Evolutionary conservation across 129 eudicot genomes (phyloP).

Genomic region (Tagetes patula): DNA sequence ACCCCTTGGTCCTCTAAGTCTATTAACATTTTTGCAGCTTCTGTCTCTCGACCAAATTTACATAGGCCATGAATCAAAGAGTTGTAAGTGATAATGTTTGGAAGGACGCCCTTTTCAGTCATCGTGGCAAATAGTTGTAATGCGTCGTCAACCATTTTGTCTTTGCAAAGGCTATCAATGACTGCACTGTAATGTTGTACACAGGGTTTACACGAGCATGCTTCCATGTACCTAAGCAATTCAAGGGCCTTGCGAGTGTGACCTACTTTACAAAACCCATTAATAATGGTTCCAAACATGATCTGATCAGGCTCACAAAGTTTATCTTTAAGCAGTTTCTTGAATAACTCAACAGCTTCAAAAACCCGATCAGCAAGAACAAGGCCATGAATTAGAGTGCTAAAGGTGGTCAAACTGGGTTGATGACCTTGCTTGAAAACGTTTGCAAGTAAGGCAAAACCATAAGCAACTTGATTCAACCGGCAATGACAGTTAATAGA

Average conservation of each 20-base stretch:
- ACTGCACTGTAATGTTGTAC: conserved; percentile 19
- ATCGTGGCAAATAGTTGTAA: conserved; percentile 28
- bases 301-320: conserved; percentile 29
- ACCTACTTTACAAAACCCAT: conserved; percentile 43
- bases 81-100: conserved; percentile 39
- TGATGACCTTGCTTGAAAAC: conserved; percentile 43
- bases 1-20: conserved; percentile 31
- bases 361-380: conserved; percentile 22
- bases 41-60: conserved; percentile 25
- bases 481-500: conserved; percentile 37
- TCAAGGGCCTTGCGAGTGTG: conserved; percentile 35
- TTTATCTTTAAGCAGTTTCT: conserved; percentile 23
- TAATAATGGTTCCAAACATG: conserved; percentile 32
- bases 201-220: conserved; percentile 26
- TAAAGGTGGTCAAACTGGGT: conserved; percentile 31
- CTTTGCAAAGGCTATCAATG: conserved; percentile 41
- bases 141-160: conserved; percentile 35
- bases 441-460: conserved; percentile 42
- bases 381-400: conserved; percentile 43
- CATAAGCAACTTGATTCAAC: conserved; percentile 30
- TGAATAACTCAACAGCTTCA: conserved; percentile 40
- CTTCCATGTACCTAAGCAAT: conserved; percentile 35
- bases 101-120: conserved; percentile 33
- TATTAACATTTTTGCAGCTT: conserved; percentile 25
- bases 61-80: conserved; percentile 44